Conservation (phyloP, 768 basidiomycete genomes). For the Leccinum pellstonianum region DNA sequence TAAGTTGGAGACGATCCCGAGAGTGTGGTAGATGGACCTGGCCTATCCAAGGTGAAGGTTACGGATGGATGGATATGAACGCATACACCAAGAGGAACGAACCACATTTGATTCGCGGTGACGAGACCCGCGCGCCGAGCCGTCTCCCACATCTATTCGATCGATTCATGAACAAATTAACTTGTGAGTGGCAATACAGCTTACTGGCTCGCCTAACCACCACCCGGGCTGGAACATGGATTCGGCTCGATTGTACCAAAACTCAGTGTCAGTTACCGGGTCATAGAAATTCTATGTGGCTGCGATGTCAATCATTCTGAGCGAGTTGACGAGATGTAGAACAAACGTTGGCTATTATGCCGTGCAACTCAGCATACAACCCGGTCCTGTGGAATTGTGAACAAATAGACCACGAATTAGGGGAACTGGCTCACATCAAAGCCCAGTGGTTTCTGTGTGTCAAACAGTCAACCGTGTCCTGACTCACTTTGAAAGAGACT, state of each 20-base stretch:
- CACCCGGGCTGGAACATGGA: slow-evolving; percentile 67
- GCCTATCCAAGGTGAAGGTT: slow-evolving; percentile 45
- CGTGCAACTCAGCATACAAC: slow-evolving; percentile 85
- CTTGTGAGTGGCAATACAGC: slow-evolving; percentile 21
- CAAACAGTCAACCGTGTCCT: slow-evolving; percentile 1
- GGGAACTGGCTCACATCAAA: slow-evolving; percentile 54
- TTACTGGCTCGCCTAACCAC: slow-evolving; percentile 90
- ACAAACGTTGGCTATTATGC: slow-evolving; percentile 83
- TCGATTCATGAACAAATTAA: background rate
- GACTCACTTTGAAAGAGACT: slow-evolving; percentile 32
- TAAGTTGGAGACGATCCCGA: slow-evolving; percentile 69
- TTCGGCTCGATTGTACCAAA: slow-evolving; percentile 65
- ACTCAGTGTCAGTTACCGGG: slow-evolving; percentile 57
- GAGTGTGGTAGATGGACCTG: slow-evolving; percentile 72
- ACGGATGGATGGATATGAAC: background rate
- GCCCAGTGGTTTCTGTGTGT: slow-evolving; percentile 83
- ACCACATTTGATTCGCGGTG: slow-evolving; percentile 94
- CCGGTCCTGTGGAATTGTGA: slow-evolving; percentile 66
- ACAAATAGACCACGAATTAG: background rate
- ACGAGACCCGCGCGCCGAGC: slow-evolving; percentile 67
- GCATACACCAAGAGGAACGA: slow-evolving; percentile 23
- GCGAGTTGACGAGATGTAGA: background rate
- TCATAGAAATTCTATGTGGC: slow-evolving; percentile 80
- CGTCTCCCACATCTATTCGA: slow-evolving; percentile 84
- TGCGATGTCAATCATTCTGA: background rate